Evolutionary conservation across 768 basidiomycete species (phyloP).

Genomic region (Russula dissimulans): DNA sequence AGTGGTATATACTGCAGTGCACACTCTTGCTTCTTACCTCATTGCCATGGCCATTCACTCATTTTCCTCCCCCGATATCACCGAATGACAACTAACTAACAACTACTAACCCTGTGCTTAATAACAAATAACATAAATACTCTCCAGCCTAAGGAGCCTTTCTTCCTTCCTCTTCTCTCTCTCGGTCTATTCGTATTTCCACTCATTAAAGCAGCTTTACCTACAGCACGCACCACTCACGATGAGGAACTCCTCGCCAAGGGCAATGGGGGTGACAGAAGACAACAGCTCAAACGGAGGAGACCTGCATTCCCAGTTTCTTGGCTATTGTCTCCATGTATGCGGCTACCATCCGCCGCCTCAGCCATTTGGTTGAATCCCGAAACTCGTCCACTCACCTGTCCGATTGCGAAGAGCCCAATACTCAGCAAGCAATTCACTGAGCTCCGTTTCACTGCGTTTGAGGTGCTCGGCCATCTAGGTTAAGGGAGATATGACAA

Average conservation of each 20-base stretch:
- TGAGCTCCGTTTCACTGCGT: slow-evolving; percentile 68
- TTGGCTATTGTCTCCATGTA: slow-evolving; percentile 84
- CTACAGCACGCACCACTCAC: neutral
- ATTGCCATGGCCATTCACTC: no score
- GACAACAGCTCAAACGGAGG: slow-evolving; percentile 13
- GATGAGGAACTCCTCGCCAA: no score
- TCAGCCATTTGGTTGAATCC: neutral
- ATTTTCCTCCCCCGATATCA: no score
- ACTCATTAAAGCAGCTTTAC: no score
- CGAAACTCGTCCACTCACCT: slow-evolving; percentile 35
- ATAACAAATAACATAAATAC: no score
- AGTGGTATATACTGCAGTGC: no score
- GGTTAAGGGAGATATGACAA: neutral
- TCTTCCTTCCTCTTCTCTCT: no score
- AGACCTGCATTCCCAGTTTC: slow-evolving; percentile 53
- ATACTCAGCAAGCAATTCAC: slow-evolving; percentile 74
- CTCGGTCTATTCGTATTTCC: no score
- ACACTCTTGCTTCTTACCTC: no score
- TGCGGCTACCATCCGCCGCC: slow-evolving; percentile 40
- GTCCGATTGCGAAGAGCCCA: slow-evolving; percentile 72
- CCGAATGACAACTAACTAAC: no score
- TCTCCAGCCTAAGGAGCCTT: no score
- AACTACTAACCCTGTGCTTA: no score
- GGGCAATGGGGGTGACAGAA: neutral
- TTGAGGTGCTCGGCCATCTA: slow-evolving; percentile 73